Conservation (phyloP, 75 land plant species). For the Cunninghamia lanceolata region DNA sequence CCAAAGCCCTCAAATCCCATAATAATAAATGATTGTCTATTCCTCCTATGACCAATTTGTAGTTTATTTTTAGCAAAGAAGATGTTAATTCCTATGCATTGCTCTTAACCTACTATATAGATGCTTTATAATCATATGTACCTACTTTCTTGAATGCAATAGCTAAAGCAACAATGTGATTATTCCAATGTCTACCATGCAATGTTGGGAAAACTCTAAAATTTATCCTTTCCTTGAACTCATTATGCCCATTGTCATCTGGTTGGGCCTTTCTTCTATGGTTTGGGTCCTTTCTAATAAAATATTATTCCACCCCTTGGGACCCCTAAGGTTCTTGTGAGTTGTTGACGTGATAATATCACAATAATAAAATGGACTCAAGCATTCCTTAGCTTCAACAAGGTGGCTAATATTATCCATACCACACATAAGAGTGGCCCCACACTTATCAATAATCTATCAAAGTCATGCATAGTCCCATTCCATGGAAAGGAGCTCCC, state of each 20-base stretch:
- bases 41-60: slow-evolving; percentile 87
- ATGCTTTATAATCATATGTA: slow-evolving; percentile 71
- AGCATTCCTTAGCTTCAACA: no score
- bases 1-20: slow-evolving; percentile 80
- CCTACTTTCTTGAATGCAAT: slow-evolving; percentile 83
- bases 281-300: slow-evolving; percentile 71
- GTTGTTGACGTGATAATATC: slow-evolving; percentile 96
- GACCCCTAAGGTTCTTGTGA: slow-evolving; percentile 91
- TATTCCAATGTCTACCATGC: slow-evolving; percentile 96
- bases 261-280: slow-evolving; percentile 31
- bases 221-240: slow-evolving; percentile 82
- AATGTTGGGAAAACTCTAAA: slow-evolving; percentile 91
- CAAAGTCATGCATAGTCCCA: no score
- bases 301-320: slow-evolving; percentile 94
- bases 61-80: slow-evolving; percentile 69
- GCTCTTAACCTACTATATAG: slow-evolving; percentile 81
- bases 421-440: no score
- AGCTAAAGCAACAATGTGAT: slow-evolving; percentile 93
- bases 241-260: slow-evolving; percentile 56
- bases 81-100: slow-evolving; percentile 87
- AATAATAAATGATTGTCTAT: slow-evolving; percentile 96
- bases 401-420: no score
- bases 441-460: no score
- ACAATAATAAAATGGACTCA: slow-evolving; percentile 84
- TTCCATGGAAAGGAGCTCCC: no score